Evolutionary conservation across 352 stramenopile genomes (phyloP), one percentile per base, ranked within the genome.

Genomic region (Globisporangium irregulare): DNA sequence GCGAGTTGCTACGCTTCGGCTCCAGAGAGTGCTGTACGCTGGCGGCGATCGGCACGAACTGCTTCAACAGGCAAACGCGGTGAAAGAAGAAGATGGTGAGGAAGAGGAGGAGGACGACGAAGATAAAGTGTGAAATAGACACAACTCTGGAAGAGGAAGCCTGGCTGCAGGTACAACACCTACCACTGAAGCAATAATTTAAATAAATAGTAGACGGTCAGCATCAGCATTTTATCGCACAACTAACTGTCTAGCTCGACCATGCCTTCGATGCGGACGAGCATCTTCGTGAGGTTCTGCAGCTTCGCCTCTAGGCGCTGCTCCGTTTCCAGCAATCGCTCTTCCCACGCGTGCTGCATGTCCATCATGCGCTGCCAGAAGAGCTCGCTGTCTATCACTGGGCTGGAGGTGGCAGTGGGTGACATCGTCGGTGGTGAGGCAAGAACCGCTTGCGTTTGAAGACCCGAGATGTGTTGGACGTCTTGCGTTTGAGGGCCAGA

Each of bases 271-370:
- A 93, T 71, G 12, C 81, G 78, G 48, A 89, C 70, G 34, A 93
- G 67, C 53, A 91, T 87, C 69, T 90, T 92, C 51, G 78, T 87
- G 15, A 93, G 67, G 56, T 85, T 79, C 64, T 87, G 76, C 4
- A 93, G 61, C 65, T 92, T 92, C 3, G 76, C 68, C 55, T 93
- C 85, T n/a, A 92, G 72, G 6, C 83, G 78, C 36, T 83, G 73
- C 64, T 93, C 85, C 1, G 82, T 89, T 61, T 90, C 83, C 25
- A 80, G 22, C 56, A 93, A 62, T 1, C 77, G 78, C 3, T 81
- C 75, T 36, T 93, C 80, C n/a, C 82, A 84, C 5, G 67, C 77
- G 18, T 79, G 78, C 57, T 93, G 80, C 67, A 93, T 80, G 22
- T 89, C 73, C 10, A 76, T 69, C 9, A 93, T 60, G 22, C 84